Conservation (phyloP, 2,329 filamentous ascomycete genomes). For the Penicillium sp. region DNA sequence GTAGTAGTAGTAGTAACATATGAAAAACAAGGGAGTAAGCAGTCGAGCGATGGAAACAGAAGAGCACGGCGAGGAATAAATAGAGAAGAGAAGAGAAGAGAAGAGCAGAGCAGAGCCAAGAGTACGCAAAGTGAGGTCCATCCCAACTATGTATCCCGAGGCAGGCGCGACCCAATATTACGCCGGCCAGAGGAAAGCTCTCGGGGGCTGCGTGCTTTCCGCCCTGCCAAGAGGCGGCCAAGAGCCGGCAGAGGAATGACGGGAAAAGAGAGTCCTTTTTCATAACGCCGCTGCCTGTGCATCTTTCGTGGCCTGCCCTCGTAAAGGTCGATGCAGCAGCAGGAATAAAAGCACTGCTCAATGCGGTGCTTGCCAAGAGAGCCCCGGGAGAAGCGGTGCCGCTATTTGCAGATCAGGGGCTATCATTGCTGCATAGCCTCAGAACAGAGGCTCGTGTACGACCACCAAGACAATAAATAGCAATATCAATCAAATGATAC, state of each 20-base stretch:
- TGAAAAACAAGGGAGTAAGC: not conserved
- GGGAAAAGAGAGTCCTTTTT: too few species aligned
- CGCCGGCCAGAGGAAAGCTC: not conserved
- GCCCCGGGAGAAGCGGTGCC: constrained; percentile 7
- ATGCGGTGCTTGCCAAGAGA: constrained; percentile 3
- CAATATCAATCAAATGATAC: not conserved
- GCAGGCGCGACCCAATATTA: constrained; percentile 2
- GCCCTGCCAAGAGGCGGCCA: constrained; percentile 14
- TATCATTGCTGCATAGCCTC: constrained; percentile 9
- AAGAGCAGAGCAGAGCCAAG: not conserved
- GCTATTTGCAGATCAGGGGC: constrained; percentile 13
- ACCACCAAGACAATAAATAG: constrained; percentile 5
- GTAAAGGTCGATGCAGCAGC: too few species aligned
- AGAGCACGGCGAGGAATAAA: not conserved
- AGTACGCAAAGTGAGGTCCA: not conserved
- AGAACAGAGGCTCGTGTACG: constrained; percentile 1
- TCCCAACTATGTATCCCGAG: not conserved
- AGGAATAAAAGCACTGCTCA: not conserved
- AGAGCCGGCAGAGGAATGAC: constrained; percentile 11
- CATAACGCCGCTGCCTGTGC: too few species aligned
- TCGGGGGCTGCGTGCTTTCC: not conserved
- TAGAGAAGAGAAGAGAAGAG: not conserved
- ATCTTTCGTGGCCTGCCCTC: too few species aligned
- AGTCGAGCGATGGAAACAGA: too few species aligned
- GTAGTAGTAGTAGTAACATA: not conserved